Evolutionary conservation across 2,329 filamentous ascomycete genomes (phyloP), one percentile per base, ranked within the genome.

Genomic region (Hypoxylon sp.): DNA sequence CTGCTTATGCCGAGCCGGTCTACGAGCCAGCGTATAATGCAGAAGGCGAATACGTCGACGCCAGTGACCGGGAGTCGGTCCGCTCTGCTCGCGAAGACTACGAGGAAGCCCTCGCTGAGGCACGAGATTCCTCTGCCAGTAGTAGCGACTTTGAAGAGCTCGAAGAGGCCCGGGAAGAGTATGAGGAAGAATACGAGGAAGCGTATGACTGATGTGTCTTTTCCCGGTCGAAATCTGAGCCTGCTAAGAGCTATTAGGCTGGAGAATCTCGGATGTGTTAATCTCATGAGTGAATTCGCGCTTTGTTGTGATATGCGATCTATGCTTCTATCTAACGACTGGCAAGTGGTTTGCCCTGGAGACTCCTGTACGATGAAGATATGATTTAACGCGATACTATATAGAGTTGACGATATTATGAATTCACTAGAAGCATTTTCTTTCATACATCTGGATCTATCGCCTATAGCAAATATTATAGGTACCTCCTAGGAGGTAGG

Each of bases 131-230:
- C 0, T 79, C 80, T 55, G 82, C 82, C 17, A 86, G 82, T 77
- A 88, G 82, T 72, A 88, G 85, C 68, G 85, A 86, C 66, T 75
- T 80, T 3, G 81, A 89, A 76, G 83, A 84, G 61, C 77, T 87
- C 3, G 83, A 87, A 68, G 84, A 86, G 74, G 85, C 84, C 3
- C 81, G 85, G 62, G 79, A 85, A 69, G 83, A 83, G 74, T 86
- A 86, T 61, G 78, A 85, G 54, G 84, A 86, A 68, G 84, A 84
- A 68, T 81, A 82, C 53, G 81, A 82, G 64, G 81, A 83, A 68
- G 73, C 75, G 2, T 82, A 83, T 58, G 79, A 89, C 44, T 64
- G 64, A 33, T 37, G 14, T 2, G 40, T 35, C 10, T 40, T 37
- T 14, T 8, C 20, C 10, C 6, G 17, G 6, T 44, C 40, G 33